phyloP scores from a whole-genome alignment of 2,329 filamentous ascomycete species.

The Botrytis sinoallii region DNA sequence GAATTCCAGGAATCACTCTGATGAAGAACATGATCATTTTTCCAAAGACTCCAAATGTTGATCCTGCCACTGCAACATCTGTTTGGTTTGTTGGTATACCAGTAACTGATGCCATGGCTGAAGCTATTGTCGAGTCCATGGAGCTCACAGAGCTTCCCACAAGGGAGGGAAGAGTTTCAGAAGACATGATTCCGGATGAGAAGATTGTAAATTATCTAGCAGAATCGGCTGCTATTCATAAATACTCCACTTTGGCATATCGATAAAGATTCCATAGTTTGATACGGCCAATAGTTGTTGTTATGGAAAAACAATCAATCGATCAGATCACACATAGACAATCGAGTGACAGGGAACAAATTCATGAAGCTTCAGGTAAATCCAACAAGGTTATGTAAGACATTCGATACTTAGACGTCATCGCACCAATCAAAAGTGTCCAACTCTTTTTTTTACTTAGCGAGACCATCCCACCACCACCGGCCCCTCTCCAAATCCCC shows the following conservation, averaged over 20 bases:
- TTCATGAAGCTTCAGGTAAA: constrained; percentile 3
- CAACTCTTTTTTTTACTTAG: constrained; percentile 16
- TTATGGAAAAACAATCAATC: neutral
- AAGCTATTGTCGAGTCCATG: constrained; percentile 29
- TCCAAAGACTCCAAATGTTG: constrained; percentile 58
- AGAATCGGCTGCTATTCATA: constrained; percentile 4
- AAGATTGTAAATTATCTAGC: constrained; percentile 12
- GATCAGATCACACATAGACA: neutral
- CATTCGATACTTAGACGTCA: constrained; percentile 2
- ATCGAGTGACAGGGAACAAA: constrained; percentile 6
- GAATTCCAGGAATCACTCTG: constrained; percentile 53
- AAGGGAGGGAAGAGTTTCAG: constrained; percentile 27
- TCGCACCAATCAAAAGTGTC: constrained; percentile 11
- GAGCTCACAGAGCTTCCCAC: constrained; percentile 26
- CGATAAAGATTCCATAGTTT: constrained; percentile 1
- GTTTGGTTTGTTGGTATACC: constrained; percentile 30
- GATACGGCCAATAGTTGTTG: neutral
- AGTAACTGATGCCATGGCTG: constrained; percentile 26
- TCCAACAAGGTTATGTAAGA: neutral
- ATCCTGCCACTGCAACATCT: constrained; percentile 42
- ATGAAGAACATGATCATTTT: constrained; percentile 54
- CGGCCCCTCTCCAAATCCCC: constrained; percentile 15
- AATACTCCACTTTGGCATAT: neutral
- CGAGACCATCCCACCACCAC: constrained; percentile 19
- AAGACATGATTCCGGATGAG: constrained; percentile 4